Evolutionary conservation across 225 moss, liverwort and hornwort genomes (phyloP).

Genomic region (Physcomitrellopsis africana): DNA sequence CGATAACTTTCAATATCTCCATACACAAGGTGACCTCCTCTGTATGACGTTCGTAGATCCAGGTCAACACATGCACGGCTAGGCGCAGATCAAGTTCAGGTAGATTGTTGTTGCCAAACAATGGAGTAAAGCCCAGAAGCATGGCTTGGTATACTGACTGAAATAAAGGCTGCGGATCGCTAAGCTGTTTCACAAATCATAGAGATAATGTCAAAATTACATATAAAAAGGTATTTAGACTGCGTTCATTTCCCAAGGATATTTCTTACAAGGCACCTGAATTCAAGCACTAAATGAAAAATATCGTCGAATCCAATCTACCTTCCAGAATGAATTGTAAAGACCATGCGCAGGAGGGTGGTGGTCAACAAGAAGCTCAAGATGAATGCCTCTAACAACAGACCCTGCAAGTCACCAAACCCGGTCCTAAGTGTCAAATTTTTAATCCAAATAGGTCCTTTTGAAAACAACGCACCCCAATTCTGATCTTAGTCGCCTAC

Average conservation of each 20-base stretch:
- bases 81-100: conserved; percentile 98
- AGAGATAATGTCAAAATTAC: conserved; percentile 19
- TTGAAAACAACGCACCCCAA: neutral
- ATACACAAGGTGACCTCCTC: conserved; percentile 84
- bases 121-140: conserved; percentile 94
- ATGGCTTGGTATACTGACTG: conserved; percentile 99
- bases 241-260: conserved; percentile 1
- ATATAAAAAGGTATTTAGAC: neutral
- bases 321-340: conserved; percentile 94
- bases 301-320: conserved; percentile 26
- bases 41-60: conserved; percentile 95
- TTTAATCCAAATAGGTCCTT: no score
- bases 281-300: neutral
- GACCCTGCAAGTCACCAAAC: conserved; percentile 64
- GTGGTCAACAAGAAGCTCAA: conserved; percentile 96
- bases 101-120: conserved; percentile 89
- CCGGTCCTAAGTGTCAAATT: conserved; percentile 18
- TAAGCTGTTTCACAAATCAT: conserved; percentile 55
- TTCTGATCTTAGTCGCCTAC: conserved; percentile 7
- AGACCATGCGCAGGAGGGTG: conserved; percentile 77
- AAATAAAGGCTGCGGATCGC: conserved; percentile 83
- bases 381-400: conserved; percentile 87
- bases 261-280: neutral
- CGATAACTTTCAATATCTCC: conserved; percentile 92
- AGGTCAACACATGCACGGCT: conserved; percentile 91